Conservation (phyloP, 106 monocot genomes). For the Phalaenopsis aphrodite region DNA sequence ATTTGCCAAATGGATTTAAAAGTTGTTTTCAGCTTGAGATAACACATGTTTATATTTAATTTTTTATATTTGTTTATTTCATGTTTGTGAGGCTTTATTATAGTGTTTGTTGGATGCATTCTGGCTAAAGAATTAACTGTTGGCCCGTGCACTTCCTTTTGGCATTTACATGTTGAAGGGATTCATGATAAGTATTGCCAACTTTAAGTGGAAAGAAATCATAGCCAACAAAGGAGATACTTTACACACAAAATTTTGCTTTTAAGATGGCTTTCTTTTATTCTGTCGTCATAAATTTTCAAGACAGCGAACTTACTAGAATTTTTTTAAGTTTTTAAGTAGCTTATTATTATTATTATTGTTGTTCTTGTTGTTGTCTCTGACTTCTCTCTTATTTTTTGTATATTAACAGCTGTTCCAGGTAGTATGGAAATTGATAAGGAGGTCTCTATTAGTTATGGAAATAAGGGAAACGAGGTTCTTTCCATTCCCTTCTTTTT, state of each 20-base stretch:
- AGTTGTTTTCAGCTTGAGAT: too few species aligned
- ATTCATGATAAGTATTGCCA: background rate
- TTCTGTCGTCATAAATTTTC: background rate
- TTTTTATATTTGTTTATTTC: background rate
- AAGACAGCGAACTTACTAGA: background rate
- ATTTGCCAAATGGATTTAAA: too few species aligned
- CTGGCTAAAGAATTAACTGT: background rate
- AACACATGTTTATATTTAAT: background rate
- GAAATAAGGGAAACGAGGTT: conserved; percentile 99
- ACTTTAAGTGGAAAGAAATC: background rate
- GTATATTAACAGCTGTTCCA: conserved; percentile 37
- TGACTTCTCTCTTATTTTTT: background rate
- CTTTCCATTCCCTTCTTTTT: background rate
- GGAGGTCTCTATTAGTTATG: conserved; percentile 90
- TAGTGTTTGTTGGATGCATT: background rate
- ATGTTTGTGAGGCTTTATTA: background rate
- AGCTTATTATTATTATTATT: background rate
- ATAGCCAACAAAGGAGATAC: background rate
- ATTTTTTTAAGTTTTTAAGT: background rate
- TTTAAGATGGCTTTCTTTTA: background rate
- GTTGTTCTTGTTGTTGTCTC: background rate
- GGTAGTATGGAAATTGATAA: conserved; percentile 28
- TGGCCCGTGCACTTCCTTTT: background rate
- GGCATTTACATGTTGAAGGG: background rate
- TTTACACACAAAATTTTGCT: background rate